Conservation (phyloP, 2,329 filamentous ascomycete species). For the Fusarium beomiforme region DNA sequence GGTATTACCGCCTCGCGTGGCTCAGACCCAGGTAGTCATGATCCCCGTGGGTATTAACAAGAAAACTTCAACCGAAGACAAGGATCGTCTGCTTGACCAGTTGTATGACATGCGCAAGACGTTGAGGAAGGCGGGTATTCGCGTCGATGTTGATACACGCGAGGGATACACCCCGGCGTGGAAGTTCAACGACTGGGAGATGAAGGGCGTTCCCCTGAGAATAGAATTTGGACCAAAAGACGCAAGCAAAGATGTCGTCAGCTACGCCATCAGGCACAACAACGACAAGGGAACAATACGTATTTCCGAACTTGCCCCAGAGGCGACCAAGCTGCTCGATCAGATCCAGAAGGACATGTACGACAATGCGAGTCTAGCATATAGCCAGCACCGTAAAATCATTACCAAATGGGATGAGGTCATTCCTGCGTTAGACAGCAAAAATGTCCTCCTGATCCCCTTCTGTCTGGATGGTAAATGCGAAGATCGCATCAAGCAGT, state of each 20-base stretch:
- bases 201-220: conserved; percentile 92
- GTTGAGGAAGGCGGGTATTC: conserved; percentile 79
- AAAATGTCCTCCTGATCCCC: conserved; percentile 92
- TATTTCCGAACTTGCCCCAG: conserved; percentile 76
- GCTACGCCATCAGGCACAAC: conserved; percentile 86
- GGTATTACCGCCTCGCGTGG: conserved; percentile 89
- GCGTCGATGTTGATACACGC: conserved; percentile 82
- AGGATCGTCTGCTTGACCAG: conserved; percentile 72
- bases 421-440: conserved; percentile 85
- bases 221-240: conserved; percentile 97
- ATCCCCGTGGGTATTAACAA: conserved; percentile 94
- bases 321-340: conserved; percentile 84
- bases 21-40: conserved; percentile 85
- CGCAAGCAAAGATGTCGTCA: conserved; percentile 83
- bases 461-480: conserved; percentile 85
- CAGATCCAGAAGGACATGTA: conserved; percentile 88
- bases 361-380: conserved; percentile 73
- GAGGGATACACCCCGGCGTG: conserved; percentile 94
- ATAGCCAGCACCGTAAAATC: conserved; percentile 81
- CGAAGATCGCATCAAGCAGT: conserved; percentile 94
- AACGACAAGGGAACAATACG: conserved; percentile 83
- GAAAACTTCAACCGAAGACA: conserved; percentile 83
- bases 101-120: conserved; percentile 75
- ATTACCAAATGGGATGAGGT: conserved; percentile 92
- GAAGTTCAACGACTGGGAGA: conserved; percentile 99